Conservation (phyloP, 208 protist species). For the Trypanosoma scelopori region DNA sequence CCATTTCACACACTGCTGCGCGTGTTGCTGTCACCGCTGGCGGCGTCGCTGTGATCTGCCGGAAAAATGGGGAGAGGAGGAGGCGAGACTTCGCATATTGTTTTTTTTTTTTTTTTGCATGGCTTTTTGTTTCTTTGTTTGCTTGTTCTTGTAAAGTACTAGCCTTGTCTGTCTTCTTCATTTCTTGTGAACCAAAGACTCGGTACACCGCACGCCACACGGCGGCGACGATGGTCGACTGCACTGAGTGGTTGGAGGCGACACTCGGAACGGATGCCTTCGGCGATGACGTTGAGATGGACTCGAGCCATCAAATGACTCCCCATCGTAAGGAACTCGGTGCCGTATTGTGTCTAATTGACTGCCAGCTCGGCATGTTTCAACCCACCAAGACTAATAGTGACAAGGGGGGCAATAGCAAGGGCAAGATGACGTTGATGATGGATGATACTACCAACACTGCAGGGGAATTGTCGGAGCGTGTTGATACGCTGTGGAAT, state of each 20-base stretch:
- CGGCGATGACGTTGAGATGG: slow-evolving; percentile 17
- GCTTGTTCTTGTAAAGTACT: too few species aligned
- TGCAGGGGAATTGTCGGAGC: too few species aligned
- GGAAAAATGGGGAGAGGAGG: too few species aligned
- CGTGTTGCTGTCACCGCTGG: too few species aligned
- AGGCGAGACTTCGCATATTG: not conserved
- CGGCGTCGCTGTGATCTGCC: too few species aligned
- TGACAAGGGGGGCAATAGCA: slow-evolving; percentile 5
- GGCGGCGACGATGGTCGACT: slow-evolving; percentile 39
- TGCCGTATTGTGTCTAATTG: slow-evolving; percentile 75
- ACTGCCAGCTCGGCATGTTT: slow-evolving; percentile 73
- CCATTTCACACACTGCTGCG: too few species aligned
- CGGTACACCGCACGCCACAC: not conserved
- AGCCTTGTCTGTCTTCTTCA: slow-evolving; percentile 5
- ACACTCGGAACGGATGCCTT: slow-evolving; percentile 28
- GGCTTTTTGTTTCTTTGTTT: slow-evolving; percentile 19
- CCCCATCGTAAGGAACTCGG: slow-evolving; percentile 38
- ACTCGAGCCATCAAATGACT: slow-evolving; percentile 21
- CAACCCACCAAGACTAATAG: not conserved
- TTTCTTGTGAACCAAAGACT: slow-evolving; percentile 2
- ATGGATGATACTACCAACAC: too few species aligned
- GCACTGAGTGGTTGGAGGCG: slow-evolving; percentile 49
- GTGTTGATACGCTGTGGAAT: too few species aligned
- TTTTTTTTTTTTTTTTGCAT: not conserved
- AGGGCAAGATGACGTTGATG: too few species aligned